Evolutionary conservation across 2,329 filamentous ascomycete species (phyloP).

Genomic region (Pseudocercospora vitis): DNA sequence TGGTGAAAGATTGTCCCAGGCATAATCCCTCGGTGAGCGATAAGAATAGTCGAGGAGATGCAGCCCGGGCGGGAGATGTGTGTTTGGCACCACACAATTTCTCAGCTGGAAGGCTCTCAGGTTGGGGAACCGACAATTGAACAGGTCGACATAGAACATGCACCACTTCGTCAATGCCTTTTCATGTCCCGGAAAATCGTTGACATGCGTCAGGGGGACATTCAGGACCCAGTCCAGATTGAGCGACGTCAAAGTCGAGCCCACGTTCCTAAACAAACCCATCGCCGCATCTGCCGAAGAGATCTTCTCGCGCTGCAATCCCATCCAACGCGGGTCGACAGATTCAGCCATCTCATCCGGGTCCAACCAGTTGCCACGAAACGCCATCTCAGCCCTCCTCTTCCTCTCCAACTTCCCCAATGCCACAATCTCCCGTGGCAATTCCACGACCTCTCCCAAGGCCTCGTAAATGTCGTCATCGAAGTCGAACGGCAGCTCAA

Average conservation of each 20-base stretch:
- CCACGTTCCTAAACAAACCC: slow-evolving; percentile 23
- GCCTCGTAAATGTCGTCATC: slow-evolving; percentile 26
- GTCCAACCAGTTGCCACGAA: slow-evolving; percentile 24
- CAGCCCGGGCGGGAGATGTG: slow-evolving; percentile 39
- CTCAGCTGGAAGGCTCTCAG: slow-evolving; percentile 49
- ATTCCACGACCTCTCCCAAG: slow-evolving; percentile 12
- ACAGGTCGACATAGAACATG: slow-evolving; percentile 35
- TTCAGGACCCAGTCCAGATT: slow-evolving; percentile 41
- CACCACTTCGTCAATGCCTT: slow-evolving; percentile 21
- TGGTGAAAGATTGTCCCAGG: too few species aligned
- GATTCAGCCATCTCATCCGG: neutral
- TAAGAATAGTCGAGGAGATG: slow-evolving; percentile 33
- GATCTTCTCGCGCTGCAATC: slow-evolving; percentile 26
- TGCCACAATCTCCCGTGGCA: slow-evolving; percentile 13
- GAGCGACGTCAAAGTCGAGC: slow-evolving; percentile 36
- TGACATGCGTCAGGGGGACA: slow-evolving; percentile 5
- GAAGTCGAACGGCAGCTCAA: slow-evolving; percentile 11
- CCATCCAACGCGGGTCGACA: slow-evolving; percentile 7
- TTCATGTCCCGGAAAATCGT: neutral
- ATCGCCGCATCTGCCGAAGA: slow-evolving; percentile 27
- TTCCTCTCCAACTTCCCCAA: slow-evolving; percentile 8
- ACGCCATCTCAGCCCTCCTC: slow-evolving; percentile 22
- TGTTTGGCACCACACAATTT: slow-evolving; percentile 44
- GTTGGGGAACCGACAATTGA: slow-evolving; percentile 44
- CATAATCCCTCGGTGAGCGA: neutral